Evolutionary conservation across 371 early-diverging fungal species (phyloP).

Genomic region (Apophysomyces trapeziformis): DNA sequence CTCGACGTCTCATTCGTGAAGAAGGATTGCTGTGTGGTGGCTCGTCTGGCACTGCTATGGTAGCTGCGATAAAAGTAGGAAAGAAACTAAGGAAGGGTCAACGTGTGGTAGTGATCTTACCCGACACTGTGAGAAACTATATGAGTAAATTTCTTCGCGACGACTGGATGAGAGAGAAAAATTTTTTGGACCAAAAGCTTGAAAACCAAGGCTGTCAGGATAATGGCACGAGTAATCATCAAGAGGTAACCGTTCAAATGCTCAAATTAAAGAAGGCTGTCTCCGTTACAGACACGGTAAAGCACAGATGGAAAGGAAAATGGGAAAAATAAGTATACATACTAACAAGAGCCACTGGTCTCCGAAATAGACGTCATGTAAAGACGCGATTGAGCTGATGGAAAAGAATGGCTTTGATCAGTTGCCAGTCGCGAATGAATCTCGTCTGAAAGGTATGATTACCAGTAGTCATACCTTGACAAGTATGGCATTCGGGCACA

Average conservation of each 20-base stretch:
- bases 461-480: constrained; percentile 88
- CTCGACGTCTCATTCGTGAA: constrained; percentile 93
- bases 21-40: constrained; percentile 96
- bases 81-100: constrained; percentile 85
- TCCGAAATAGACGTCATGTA: constrained; percentile 59
- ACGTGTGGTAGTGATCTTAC: constrained; percentile 89
- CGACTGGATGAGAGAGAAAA: constrained; percentile 90
- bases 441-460: constrained; percentile 77
- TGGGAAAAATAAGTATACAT: background rate
- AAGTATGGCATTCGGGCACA: constrained; percentile 76
- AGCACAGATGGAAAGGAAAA: background rate
- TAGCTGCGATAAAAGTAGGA: constrained; percentile 76
- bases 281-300: constrained; percentile 60
- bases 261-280: constrained; percentile 83
- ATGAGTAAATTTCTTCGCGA: constrained; percentile 97
- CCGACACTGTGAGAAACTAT: constrained; percentile 97
- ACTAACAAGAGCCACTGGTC: background rate
- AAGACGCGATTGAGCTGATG: constrained; percentile 88
- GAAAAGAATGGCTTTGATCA: constrained; percentile 92
- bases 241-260: constrained; percentile 83
- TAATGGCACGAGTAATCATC: constrained; percentile 78
- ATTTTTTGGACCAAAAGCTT: constrained; percentile 66
- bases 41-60: constrained; percentile 92
- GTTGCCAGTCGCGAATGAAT: constrained; percentile 83
- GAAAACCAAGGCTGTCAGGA: constrained; percentile 49